These are phyloP conservation scores for Flueggea neowawraea DNA, from an alignment of 441 rosid species.

Conservation along the genomic window DNA sequence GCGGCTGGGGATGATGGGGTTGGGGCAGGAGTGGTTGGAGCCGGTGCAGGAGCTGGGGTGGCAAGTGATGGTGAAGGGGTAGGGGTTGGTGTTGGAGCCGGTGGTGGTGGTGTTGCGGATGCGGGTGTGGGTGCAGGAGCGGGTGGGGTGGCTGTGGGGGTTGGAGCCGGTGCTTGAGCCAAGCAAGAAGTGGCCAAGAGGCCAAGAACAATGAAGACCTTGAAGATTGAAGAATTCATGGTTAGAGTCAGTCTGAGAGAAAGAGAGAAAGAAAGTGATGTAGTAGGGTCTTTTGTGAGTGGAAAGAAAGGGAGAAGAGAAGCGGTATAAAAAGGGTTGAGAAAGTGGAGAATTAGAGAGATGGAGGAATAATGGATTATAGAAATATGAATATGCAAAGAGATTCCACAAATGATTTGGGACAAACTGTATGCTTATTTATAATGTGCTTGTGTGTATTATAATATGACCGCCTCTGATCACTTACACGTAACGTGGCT, in stretches of 20 bases:
- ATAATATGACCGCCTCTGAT: too few species aligned
- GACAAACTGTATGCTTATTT: too few species aligned
- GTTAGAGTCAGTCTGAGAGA: constrained; percentile 7
- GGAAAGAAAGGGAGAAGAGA: neutral
- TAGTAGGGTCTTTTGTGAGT: constrained; percentile 8
- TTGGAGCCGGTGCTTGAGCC: constrained; percentile 63
- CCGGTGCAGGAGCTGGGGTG: constrained; percentile 24
- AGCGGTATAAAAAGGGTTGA: neutral
- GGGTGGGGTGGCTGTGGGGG: constrained; percentile 40
- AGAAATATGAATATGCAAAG: too few species aligned
- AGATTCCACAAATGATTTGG: too few species aligned
- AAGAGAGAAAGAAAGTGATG: constrained; percentile 1
- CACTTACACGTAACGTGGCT: too few species aligned
- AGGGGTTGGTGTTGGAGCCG: constrained; percentile 22
- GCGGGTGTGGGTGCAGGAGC: constrained; percentile 22
- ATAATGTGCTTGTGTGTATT: too few species aligned
- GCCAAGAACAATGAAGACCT: constrained; percentile 44
- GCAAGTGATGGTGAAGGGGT: constrained; percentile 21
- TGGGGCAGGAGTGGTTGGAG: constrained; percentile 31
- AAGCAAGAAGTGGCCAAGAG: constrained; percentile 59
- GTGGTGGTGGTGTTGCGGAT: constrained; percentile 1
- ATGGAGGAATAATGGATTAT: neutral
- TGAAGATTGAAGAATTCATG: constrained; percentile 42
- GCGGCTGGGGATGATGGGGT: constrained; percentile 22
- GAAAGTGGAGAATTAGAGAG: constrained; percentile 4